Base-by-base conservation (phyloP, 202 grass and related monocot genomes). In the Schoenoplectus tabernaemontani region DNA sequence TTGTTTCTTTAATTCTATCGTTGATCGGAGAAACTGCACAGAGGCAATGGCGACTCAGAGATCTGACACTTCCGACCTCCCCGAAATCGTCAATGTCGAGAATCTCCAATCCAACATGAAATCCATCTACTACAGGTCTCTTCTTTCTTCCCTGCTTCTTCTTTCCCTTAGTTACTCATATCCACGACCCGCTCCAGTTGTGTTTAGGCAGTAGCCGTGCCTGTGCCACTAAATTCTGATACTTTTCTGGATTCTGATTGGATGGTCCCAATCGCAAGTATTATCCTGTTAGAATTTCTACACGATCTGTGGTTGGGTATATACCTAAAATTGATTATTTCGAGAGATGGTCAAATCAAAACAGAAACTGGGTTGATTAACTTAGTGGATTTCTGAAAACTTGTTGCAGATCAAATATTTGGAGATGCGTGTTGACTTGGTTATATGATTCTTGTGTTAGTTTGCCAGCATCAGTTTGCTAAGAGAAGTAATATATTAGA, bases 111-210 rank as follows among this genome's bases (percentile, higher is more conserved):
- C 66, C 66, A 96, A 93, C 80, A 64, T 96, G 47, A 92, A 59
- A 59, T 96, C 93, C 44, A 79, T 93, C 86, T 85, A 90, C 77
- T 96, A 96, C 82, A 92, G 90, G 93, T 96, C 10, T n/a, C n/a
- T n/a, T 37, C 32, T 41, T 63, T 19, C 7, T 71, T 39, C 42
- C 59, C 24, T 67, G 10, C 15, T 56, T 32, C 42, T 28, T 48
- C 26, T 4, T 42, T 53, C 38, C 56, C 38, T 58, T 16, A 20
- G 16, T 2, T 67, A 19, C 59, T 64, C 46, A 37, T 64, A 19
- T 22, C 1, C 9, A 8, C 57, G 5, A 26, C 30, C 58, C 54
- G 20, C 19, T 57, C 54, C 9, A 23, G 7, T 63, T 33, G 30
- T 30, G 59, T 34, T 34, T 4, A n/a, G 2, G 15, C 30, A 23